Evolutionary conservation across 1,284 basidiomycete species (phyloP).

Genomic region (Cerrena zonata): DNA sequence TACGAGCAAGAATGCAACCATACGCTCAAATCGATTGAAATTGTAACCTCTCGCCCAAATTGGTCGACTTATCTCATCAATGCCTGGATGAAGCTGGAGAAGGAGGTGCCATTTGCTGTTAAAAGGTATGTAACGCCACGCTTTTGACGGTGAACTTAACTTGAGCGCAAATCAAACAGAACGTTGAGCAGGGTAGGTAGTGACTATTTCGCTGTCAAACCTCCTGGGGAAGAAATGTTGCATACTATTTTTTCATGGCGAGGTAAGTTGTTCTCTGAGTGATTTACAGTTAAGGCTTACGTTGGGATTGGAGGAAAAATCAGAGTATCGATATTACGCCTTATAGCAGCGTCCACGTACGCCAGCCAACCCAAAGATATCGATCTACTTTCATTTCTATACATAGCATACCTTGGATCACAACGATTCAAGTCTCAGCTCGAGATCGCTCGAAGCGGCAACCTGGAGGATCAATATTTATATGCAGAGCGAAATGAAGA

Average conservation of each 20-base stretch:
- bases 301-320: background rate
- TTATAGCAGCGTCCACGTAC: conserved; percentile 5
- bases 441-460: background rate
- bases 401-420: conserved; percentile 3
- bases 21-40: conserved; percentile 1
- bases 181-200: background rate
- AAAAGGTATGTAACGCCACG: background rate
- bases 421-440: background rate
- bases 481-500: background rate
- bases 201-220: conserved; percentile 2
- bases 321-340: conserved; percentile 1
- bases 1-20: conserved; percentile 4
- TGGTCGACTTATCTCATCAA: conserved; percentile 2
- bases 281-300: background rate
- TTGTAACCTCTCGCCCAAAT: conserved; percentile 3
- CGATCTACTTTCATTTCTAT: conserved; percentile 9
- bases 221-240: background rate
- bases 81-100: conserved; percentile 4
- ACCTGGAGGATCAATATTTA: background rate
- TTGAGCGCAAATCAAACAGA: no score
- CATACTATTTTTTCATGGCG: background rate
- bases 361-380: background rate
- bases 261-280: conserved; percentile 6
- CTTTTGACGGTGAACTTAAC: no score
- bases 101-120: background rate